Evolutionary conservation across 1,284 basidiomycete genomes (phyloP).

Genomic region (Vanrija sp.): DNA sequence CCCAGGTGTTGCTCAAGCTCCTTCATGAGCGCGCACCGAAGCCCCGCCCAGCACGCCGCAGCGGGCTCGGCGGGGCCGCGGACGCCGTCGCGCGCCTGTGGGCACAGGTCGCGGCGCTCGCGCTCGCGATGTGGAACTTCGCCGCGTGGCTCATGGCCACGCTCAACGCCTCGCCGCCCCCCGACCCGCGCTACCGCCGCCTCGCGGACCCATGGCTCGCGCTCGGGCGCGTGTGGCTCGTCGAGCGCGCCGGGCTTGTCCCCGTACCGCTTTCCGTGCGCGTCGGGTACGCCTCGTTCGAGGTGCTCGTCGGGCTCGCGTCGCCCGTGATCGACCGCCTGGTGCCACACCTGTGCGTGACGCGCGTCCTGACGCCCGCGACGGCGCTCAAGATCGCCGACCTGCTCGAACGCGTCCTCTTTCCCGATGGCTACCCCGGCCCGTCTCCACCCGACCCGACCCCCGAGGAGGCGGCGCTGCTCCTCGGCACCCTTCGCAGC

Average conservation of each 20-base stretch:
- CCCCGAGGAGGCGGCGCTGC: constrained; percentile 24
- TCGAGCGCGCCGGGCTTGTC: constrained; percentile 14
- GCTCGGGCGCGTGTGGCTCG: constrained; percentile 18
- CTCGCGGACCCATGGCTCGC: constrained; percentile 16
- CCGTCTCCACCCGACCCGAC: constrained; percentile 39
- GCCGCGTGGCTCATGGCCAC: constrained; percentile 10
- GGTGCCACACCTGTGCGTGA: constrained; percentile 26
- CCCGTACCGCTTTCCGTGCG: constrained; percentile 8
- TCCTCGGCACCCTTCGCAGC: not conserved
- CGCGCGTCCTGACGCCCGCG: constrained; percentile 15
- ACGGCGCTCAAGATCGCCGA: constrained; percentile 22
- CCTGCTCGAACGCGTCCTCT: constrained; percentile 34
- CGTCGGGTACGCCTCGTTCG: constrained; percentile 21
- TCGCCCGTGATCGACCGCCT: constrained; percentile 32
- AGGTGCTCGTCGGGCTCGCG: constrained; percentile 20
- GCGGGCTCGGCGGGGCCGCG: too few relatives aligned
- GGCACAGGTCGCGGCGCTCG: not conserved
- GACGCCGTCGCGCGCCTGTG: not conserved
- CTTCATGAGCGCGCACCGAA: not conserved
- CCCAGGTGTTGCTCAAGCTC: constrained; percentile 17
- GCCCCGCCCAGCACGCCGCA: not conserved
- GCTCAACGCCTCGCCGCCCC: constrained; percentile 10
- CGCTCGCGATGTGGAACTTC: constrained; percentile 9
- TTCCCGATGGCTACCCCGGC: constrained; percentile 42
- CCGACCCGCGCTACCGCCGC: constrained; percentile 4